Base-by-base conservation (phyloP, 2,329 filamentous ascomycete species). In the Ambrosiella cleistominuta region DNA sequence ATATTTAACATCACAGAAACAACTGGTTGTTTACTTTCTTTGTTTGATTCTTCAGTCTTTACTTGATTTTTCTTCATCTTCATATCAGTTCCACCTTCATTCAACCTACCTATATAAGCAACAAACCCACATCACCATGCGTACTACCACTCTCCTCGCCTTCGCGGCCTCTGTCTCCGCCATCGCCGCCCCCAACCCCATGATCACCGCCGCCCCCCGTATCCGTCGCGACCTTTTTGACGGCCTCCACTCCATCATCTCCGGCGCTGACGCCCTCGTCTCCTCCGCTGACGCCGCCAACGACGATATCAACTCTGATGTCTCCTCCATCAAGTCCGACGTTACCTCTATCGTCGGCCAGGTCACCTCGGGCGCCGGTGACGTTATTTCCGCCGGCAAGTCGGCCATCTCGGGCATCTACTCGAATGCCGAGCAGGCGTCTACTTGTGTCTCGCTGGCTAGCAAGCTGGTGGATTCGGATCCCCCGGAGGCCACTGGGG, bases 151-250 rank as follows among this genome's bases (percentile, higher is more conserved):
- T 55, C 36, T 62, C 49, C 42, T 63, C 57, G 17, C 54, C 56
- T 54, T 58, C 50, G 59, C 57, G 45, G 59, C 59, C 49, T 36
- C 55, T 49, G 61, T 58, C 52, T 50, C 59, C 47, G 62, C 61
- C 45, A 50, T 58, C 35, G 54, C 60, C 27, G 57, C 61, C 45
- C 57, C 58, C 15, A 27, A 58, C 49, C 62, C 60, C 40, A 58
- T 57, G 54, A 55, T 58, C 49, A 62, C 61, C n/a, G 51, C 61
- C 7, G 59, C 61, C 42, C 55, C 61, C 58, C 11, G 54, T 19
- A 8, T 53, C 37, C 58, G 54, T 9, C 60, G 57, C 8, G 57
- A 57, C 27, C 4, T 59, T 49, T 57, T 61, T 12, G 59, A 59
- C 54, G 27, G 56, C 27, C 55, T 62, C 54, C 53, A 54, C 17